These are phyloP conservation scores for Fistulinella staudtii DNA, from an alignment of 1,284 basidiomycete species.

Conservation along the genomic window DNA sequence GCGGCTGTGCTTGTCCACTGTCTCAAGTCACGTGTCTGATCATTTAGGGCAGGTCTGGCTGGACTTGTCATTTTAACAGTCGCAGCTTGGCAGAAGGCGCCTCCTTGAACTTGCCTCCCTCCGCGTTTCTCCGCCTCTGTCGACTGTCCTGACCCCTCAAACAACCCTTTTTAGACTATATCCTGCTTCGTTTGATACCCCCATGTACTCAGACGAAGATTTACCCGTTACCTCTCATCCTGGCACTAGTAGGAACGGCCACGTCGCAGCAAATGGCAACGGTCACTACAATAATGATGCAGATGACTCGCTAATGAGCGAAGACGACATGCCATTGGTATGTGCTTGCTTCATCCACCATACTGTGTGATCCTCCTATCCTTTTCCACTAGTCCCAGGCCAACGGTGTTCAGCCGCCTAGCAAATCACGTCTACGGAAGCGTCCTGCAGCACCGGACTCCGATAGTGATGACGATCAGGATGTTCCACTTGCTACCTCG, in stretches of 20 bases:
- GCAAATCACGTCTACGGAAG: slow-evolving; percentile 51
- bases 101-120: slow-evolving; percentile 20
- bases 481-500: slow-evolving; percentile 67
- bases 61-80: slow-evolving; percentile 44
- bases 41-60: slow-evolving; percentile 56
- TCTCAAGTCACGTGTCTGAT: slow-evolving; percentile 21
- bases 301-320: slow-evolving; percentile 54
- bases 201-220: slow-evolving; percentile 65
- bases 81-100: slow-evolving; percentile 20
- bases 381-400: slow-evolving; percentile 41
- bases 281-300: slow-evolving; percentile 36
- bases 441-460: slow-evolving; percentile 54
- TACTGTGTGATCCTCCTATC: slow-evolving; percentile 14
- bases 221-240: slow-evolving; percentile 51
- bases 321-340: slow-evolving; percentile 70
- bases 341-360: slow-evolving; percentile 23
- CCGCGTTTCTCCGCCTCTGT: slow-evolving; percentile 19
- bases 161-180: background rate
- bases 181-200: slow-evolving; percentile 24
- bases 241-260: slow-evolving; percentile 34
- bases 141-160: slow-evolving; percentile 2
- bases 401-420: slow-evolving; percentile 37
- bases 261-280: slow-evolving; percentile 44
- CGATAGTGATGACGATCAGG: slow-evolving; percentile 73
- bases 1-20: too few species aligned